Conservation (phyloP, 805 yeast species). For the Vanderwaltozyma yarrowii region DNA sequence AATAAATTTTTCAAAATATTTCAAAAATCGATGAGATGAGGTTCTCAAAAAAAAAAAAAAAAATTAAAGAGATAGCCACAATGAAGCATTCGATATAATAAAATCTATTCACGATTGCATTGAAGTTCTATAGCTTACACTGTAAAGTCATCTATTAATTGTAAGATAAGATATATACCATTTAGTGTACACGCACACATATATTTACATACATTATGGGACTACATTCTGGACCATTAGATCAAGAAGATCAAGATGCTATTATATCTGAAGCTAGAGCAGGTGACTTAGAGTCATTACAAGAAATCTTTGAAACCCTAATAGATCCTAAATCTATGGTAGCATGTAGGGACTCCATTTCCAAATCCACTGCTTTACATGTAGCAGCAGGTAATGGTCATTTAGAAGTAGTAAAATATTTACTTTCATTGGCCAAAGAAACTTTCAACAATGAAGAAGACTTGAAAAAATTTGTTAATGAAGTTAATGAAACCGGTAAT, state of each 20-base stretch:
- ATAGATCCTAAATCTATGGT: slow-evolving; percentile 36
- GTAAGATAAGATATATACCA: too few relatives aligned
- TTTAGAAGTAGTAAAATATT: slow-evolving; percentile 48
- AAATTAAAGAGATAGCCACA: too few relatives aligned
- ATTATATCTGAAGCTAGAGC: slow-evolving; percentile 75
- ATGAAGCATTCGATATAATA: too few relatives aligned
- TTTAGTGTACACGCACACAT: too few relatives aligned
- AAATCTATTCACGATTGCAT: too few relatives aligned
- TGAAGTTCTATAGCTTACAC: too few relatives aligned
- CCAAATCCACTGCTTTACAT: slow-evolving; percentile 72
- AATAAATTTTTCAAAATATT: too few relatives aligned
- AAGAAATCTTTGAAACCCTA: slow-evolving; percentile 52
- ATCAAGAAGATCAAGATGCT: slow-evolving; percentile 74
- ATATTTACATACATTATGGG: too few relatives aligned
- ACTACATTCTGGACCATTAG: slow-evolving; percentile 28
- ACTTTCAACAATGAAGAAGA: slow-evolving; percentile 24
- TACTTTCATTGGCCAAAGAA: slow-evolving; percentile 39
- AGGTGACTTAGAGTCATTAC: slow-evolving; percentile 73
- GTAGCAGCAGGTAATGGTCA: slow-evolving; percentile 97
- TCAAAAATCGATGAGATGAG: too few relatives aligned
- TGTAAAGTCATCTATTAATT: too few relatives aligned
- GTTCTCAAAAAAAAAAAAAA: too few relatives aligned
- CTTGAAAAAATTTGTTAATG: slow-evolving; percentile 37
- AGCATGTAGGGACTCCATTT: slow-evolving; percentile 49
- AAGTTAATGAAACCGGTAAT: slow-evolving; percentile 72